Evolutionary conservation across 768 basidiomycete species (phyloP).

Genomic region (Mycena vulgaris): DNA sequence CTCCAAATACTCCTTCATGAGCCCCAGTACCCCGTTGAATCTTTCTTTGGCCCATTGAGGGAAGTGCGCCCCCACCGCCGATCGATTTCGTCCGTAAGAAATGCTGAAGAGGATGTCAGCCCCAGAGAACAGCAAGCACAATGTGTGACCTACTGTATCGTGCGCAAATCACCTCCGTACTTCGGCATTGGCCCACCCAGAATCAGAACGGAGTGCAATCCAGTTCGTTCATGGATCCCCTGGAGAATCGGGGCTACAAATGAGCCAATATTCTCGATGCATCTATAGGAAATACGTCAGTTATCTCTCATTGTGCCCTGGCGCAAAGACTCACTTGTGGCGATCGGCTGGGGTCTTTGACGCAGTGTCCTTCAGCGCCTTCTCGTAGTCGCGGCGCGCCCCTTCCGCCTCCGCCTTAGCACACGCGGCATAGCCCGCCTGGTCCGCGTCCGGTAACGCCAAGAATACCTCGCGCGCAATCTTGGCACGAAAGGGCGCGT

Average conservation of each 20-base stretch:
- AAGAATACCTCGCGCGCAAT: too few species aligned
- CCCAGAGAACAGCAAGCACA: not conserved
- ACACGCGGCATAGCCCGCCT: not conserved
- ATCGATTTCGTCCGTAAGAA: not conserved
- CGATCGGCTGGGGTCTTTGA: not conserved
- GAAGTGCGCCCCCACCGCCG: not conserved
- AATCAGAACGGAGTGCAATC: not conserved
- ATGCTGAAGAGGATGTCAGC: not conserved
- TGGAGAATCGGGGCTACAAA: conserved; percentile 3
- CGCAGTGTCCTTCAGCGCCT: not conserved
- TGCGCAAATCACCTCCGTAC: not conserved
- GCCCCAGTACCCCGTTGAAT: not conserved
- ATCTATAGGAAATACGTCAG: not conserved
- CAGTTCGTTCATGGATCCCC: not conserved
- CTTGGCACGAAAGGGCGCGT: too few species aligned
- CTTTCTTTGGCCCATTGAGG: not conserved
- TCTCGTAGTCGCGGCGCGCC: not conserved
- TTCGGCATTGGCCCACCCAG: not conserved
- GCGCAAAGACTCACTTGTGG: not conserved
- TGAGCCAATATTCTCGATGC: not conserved
- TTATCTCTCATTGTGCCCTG: not conserved
- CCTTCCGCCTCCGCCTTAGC: not conserved
- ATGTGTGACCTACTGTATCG: not conserved
- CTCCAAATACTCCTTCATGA: not conserved
- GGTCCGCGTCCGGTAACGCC: too few species aligned